A percentile compares a stretch with the other conserved stretches of the same genome.
These are phyloP conservation scores for Talaromyces piceae DNA, from an alignment of 2,329 filamentous ascomycete species.

Conservation along the genomic window DNA sequence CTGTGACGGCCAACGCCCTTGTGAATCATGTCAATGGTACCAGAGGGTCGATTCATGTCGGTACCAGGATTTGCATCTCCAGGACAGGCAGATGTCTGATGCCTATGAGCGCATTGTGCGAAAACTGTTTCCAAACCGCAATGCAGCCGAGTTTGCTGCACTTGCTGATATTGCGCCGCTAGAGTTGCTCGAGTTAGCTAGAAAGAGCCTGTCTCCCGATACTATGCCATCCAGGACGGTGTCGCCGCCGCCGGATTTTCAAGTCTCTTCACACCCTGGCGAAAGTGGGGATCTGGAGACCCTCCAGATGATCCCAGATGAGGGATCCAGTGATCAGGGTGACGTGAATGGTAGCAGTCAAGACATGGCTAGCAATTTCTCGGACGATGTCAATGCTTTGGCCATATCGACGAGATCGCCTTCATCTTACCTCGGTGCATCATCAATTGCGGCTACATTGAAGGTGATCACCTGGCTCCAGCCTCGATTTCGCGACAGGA, in stretches of 20 bases:
- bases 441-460: constrained; percentile 66
- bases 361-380: constrained; percentile 54
- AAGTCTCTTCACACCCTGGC: constrained; percentile 33
- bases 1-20: constrained; percentile 74
- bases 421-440: constrained; percentile 63
- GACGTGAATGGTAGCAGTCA: constrained; percentile 39
- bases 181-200: background rate
- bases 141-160: constrained; percentile 43
- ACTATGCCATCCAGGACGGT: constrained; percentile 42
- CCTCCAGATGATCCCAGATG: constrained; percentile 67
- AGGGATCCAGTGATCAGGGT: constrained; percentile 26
- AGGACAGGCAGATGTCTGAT: background rate
- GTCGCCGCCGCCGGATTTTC: constrained; percentile 40
- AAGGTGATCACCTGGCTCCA: constrained; percentile 59
- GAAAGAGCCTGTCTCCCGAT: constrained; percentile 41
- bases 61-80: constrained; percentile 62
- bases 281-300: constrained; percentile 50
- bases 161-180: constrained; percentile 39
- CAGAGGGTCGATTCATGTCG: constrained; percentile 70
- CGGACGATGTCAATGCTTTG: constrained; percentile 64
- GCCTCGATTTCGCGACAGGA: constrained; percentile 30
- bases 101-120: constrained; percentile 43
- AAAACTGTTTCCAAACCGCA: constrained; percentile 54
- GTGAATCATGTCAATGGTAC: constrained; percentile 75
- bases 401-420: constrained; percentile 55